Evolutionary conservation across 805 yeast species (phyloP), one percentile per base, ranked within the genome.

Genomic region (Yarrowia divulgata): DNA sequence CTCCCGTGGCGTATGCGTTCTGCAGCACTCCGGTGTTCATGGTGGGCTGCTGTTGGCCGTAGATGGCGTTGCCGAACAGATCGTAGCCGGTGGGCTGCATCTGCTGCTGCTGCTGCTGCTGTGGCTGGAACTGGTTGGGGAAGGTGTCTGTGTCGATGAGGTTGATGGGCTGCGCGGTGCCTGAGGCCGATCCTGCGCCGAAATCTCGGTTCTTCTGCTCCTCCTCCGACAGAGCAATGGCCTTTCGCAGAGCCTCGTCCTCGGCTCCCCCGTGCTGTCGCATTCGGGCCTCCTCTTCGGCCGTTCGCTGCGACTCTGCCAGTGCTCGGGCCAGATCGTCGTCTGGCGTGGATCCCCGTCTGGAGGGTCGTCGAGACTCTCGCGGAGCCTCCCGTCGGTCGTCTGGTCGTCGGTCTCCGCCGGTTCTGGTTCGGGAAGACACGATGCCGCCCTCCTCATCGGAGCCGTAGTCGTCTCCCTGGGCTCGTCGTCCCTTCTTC

Each of bases 261-360:
- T 82, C 84, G 54, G 81, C 84, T 8, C 73, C 77, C 2, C 70
- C 72, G 19, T 72, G 71, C 40, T 77, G 80, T 58, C 77, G 77
- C 71, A 88, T 82, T 67, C 82, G 83, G 71, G 87, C 90, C 73
- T 93, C 97, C 71, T 90, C 93, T 72, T 90, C 93, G 0, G 97
- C 97, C 1, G 97, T 91, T 73, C 83, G 77, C 75, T 86, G 85
- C 67, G 96, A 89, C 75, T 89, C 89, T 73, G 90, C 97, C 67
- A 94, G 80, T 0, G 97, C 98, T 60, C 84, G 83, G 77, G 87
- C 88, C 73, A 94, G 80, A 19, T 87, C 89, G 74, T 92, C 97
- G 71, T 85, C 75, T 8, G 68, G 68, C 16, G 68, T 63, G 18
- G 55, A 35, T 23, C 46, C 55, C 14, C 68, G 69, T 85, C 87